Evolutionary conservation across 2,329 filamentous ascomycete species (phyloP).

Genomic region (Bimuria novae-zelandiae): DNA sequence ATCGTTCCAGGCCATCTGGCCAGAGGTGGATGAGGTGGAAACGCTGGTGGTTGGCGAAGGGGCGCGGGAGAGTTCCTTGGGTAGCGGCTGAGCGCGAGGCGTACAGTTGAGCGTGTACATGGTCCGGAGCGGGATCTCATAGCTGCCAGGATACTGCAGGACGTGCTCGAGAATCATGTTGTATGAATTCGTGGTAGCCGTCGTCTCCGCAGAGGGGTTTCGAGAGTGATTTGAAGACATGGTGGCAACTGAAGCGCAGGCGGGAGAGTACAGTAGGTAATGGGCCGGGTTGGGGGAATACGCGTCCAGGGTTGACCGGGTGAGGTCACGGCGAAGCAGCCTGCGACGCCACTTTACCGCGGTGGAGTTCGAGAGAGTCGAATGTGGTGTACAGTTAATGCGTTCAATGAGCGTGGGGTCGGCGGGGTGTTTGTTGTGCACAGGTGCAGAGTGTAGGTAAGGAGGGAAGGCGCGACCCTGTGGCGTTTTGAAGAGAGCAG

Average conservation of each 20-base stretch:
- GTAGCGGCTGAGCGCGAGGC: constrained; percentile 51
- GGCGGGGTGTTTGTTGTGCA: constrained; percentile 4
- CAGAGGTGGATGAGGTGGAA: constrained; percentile 40
- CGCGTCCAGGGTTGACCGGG: constrained; percentile 3
- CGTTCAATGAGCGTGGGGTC: constrained; percentile 8
- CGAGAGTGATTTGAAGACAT: constrained; percentile 46
- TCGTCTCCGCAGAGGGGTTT: constrained; percentile 44
- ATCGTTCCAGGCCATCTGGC: constrained; percentile 39
- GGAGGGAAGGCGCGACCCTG: constrained; percentile 15
- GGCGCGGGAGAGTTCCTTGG: constrained; percentile 33
- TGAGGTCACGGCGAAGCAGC: background rate
- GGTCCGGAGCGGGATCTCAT: constrained; percentile 68
- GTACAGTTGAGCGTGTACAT: constrained; percentile 71
- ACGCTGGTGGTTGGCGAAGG: constrained; percentile 45
- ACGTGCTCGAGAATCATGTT: constrained; percentile 50
- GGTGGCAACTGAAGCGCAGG: constrained; percentile 3
- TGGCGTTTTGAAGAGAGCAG: background rate
- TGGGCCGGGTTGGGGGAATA: background rate
- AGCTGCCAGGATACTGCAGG: constrained; percentile 64
- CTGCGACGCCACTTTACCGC: background rate
- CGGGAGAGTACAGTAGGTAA: constrained; percentile 3
- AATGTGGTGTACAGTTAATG: constrained; percentile 1
- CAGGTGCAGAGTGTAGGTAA: constrained; percentile 8
- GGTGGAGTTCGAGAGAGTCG: constrained; percentile 1
- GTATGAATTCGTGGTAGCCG: constrained; percentile 38